Evolutionary conservation across 306 rosid species (phyloP).

Genomic region (Glycine tomentella): DNA sequence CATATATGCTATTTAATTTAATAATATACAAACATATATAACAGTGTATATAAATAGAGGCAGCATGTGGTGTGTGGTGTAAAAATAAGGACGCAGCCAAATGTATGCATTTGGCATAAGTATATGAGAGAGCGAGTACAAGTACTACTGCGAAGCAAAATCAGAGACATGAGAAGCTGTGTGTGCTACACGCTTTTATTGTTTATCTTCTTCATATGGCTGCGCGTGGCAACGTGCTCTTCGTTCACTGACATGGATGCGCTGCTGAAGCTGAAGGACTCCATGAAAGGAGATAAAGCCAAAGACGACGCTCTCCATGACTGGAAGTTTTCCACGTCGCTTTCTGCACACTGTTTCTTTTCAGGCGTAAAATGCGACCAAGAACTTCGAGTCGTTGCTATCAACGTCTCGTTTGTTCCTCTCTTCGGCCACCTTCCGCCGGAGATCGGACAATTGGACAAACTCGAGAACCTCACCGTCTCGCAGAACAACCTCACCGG

Average conservation of each 20-base stretch:
- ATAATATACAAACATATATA: background rate
- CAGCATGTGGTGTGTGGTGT: constrained; percentile 7
- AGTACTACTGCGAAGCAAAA: background rate
- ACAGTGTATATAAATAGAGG: constrained; percentile 12
- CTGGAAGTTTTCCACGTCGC: constrained; percentile 57
- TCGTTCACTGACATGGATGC: constrained; percentile 60
- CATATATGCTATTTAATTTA: background rate
- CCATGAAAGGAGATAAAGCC: constrained; percentile 53
- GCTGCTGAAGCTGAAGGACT: constrained; percentile 64
- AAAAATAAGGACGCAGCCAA: constrained; percentile 6
- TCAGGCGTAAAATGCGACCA: constrained; percentile 67
- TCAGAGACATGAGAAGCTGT: constrained; percentile 43
- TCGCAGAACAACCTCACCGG: constrained; percentile 64
- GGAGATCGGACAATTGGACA: constrained; percentile 71
- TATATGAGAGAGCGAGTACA: background rate
- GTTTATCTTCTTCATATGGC: constrained; percentile 29
- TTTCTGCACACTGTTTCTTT: constrained; percentile 65
- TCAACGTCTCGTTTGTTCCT: constrained; percentile 56
- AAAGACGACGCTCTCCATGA: constrained; percentile 55
- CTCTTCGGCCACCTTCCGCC: constrained; percentile 60
- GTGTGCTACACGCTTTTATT: constrained; percentile 22
- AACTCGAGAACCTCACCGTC: constrained; percentile 62
- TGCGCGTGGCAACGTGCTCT: constrained; percentile 21
- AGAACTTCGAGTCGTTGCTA: constrained; percentile 51
- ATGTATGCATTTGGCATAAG: constrained; percentile 31